These are phyloP conservation scores for Pseudogymnoascus sp. DNA, from an alignment of 2,329 filamentous ascomycete genomes.

Conservation along the genomic window DNA sequence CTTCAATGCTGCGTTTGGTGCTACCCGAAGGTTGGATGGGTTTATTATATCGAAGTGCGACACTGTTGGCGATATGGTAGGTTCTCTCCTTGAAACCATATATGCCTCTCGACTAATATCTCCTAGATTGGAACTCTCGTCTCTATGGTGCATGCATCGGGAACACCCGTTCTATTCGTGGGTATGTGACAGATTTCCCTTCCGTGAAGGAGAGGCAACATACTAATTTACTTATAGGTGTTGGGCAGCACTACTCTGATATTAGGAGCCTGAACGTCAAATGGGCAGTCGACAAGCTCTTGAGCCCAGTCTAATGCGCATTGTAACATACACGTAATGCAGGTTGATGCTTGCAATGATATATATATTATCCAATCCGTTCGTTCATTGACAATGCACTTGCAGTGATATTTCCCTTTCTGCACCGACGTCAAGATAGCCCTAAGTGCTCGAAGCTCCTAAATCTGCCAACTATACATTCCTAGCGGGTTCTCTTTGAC, in stretches of 20 bases:
- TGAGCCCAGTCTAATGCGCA: conserved; percentile 26
- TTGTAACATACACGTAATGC: neutral
- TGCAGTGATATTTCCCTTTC: neutral
- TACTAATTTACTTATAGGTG: conserved; percentile 27
- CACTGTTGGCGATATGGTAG: conserved; percentile 98
- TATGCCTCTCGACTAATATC: neutral
- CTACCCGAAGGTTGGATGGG: conserved; percentile 72
- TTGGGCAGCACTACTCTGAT: conserved; percentile 62
- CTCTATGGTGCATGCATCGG: conserved; percentile 94
- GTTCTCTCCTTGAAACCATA: conserved; percentile 21
- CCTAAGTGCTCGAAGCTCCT: neutral
- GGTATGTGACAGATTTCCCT: conserved; percentile 34
- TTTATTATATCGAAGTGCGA: conserved; percentile 99
- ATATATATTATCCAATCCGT: neutral
- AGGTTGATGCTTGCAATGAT: conserved; percentile 5
- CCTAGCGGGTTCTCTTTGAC: neutral
- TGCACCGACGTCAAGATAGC: neutral
- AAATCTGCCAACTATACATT: neutral
- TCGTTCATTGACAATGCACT: neutral
- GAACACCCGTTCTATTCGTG: conserved; percentile 90
- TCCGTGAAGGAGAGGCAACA: neutral
- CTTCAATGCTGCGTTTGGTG: conserved; percentile 89
- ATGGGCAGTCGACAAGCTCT: conserved; percentile 60
- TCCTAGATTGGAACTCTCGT: conserved; percentile 61
- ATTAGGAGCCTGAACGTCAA: conserved; percentile 61